Evolutionary conservation across 208 protist species (phyloP).

Genomic region (Endotrypanum monterogeii): DNA sequence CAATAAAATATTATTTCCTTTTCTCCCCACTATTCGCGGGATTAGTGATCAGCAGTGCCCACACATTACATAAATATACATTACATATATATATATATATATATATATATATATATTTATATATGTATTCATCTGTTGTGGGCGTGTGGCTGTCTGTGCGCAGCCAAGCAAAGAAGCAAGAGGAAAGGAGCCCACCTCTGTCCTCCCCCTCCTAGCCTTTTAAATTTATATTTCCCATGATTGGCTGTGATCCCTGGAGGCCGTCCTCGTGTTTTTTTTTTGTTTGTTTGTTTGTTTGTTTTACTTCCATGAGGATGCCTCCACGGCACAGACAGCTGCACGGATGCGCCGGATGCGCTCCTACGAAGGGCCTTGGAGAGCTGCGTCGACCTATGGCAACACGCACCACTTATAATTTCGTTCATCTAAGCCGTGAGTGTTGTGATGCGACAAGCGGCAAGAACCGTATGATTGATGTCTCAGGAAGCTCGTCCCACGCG

Average conservation of each 20-base stretch:
- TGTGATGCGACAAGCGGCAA: background rate
- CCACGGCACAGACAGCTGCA: conserved; percentile 2
- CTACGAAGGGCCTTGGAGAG: background rate
- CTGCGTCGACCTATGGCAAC: background rate
- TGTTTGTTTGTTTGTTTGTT: too few species aligned
- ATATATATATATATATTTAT: too few species aligned
- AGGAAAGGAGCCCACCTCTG: too few species aligned
- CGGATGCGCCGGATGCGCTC: background rate
- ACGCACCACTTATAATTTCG: conserved; percentile 2
- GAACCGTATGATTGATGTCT: background rate
- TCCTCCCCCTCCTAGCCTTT: background rate
- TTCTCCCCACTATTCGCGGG: too few species aligned
- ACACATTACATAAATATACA: too few species aligned
- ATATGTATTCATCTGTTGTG: too few species aligned
- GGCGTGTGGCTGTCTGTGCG: too few species aligned
- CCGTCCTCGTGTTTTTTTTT: background rate
- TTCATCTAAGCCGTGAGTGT: background rate
- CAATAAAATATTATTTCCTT: too few species aligned
- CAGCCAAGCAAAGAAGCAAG: background rate
- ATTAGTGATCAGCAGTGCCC: too few species aligned
- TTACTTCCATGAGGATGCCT: background rate
- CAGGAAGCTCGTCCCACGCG: background rate
- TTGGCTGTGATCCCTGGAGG: background rate
- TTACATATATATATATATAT: too few species aligned
- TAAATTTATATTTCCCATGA: background rate